A percentile compares a stretch with the other conserved stretches of the same genome.
Evolutionary conservation across 1,284 basidiomycete genomes (phyloP).

Genomic region (Cutaneotrichosporon mucoides): DNA sequence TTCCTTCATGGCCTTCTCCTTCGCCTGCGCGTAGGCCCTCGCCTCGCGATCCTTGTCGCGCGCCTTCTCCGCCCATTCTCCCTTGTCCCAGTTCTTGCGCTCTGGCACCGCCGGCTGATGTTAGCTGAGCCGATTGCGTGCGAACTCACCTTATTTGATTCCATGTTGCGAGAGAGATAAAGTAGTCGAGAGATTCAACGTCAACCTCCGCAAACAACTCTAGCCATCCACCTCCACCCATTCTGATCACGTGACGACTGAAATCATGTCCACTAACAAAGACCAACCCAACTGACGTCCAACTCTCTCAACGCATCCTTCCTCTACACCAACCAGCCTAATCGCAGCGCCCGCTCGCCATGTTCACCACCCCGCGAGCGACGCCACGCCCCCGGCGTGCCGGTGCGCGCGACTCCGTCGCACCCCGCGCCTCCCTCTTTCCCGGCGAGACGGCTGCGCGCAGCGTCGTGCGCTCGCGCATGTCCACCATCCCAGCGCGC

Average conservation of each 20-base stretch:
- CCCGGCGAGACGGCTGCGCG: neutral
- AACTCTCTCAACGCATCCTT: neutral
- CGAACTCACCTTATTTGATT: neutral
- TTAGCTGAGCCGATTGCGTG: neutral
- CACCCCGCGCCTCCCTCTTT: neutral
- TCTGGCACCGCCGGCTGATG: neutral
- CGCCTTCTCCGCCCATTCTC: slow-evolving; percentile 47
- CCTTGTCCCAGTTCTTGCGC: slow-evolving; percentile 47
- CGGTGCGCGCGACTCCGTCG: neutral
- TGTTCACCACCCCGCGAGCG: slow-evolving; percentile 5
- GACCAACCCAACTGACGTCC: too few relatives aligned
- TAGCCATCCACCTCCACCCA: neutral
- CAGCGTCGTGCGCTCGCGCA: neutral
- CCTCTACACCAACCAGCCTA: neutral
- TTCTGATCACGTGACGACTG: neutral
- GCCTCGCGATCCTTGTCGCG: slow-evolving; percentile 44
- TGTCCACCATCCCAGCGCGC: neutral
- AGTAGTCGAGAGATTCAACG: neutral
- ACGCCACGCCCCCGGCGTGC: neutral
- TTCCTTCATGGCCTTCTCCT: slow-evolving; percentile 58
- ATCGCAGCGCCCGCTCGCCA: neutral
- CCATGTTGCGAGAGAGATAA: slow-evolving; percentile 1
- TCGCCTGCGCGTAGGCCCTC: slow-evolving; percentile 41
- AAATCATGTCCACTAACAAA: neutral
- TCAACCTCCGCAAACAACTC: neutral